phyloP scores from a whole-genome alignment of 2,329 filamentous ascomycete genomes.

The Diaporthe ilicicola region DNA sequence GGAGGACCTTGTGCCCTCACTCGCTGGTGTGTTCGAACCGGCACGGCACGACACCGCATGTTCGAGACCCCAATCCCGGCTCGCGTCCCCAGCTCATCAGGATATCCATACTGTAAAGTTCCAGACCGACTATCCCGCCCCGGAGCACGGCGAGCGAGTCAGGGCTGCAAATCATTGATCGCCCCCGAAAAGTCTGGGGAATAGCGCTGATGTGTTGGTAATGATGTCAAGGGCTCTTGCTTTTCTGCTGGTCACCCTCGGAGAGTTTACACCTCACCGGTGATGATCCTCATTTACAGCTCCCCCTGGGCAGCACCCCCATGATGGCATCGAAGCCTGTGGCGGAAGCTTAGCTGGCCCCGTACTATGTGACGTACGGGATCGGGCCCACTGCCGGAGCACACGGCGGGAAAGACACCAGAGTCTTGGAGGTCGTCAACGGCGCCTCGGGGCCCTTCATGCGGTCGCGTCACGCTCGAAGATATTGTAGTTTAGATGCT shows the following conservation, averaged over 20 bases:
- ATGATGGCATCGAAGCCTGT: slow-evolving; percentile 1
- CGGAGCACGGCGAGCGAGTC: slow-evolving; percentile 17
- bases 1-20: neutral
- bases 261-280: neutral
- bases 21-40: slow-evolving; percentile 13
- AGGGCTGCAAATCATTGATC: slow-evolving; percentile 12
- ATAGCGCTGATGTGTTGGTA: neutral
- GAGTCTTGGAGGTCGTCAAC: neutral
- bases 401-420: neutral
- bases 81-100: neutral
- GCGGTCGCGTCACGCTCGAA: neutral
- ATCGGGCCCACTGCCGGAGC: slow-evolving; percentile 6
- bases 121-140: slow-evolving; percentile 19
- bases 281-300: slow-evolving; percentile 18
- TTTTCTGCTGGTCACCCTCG: neutral
- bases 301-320: slow-evolving; percentile 3
- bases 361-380: slow-evolving; percentile 17
- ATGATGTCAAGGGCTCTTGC: slow-evolving; percentile 17
- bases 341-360: slow-evolving; percentile 8
- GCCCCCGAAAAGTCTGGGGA: slow-evolving; percentile 14
- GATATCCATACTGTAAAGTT: slow-evolving; percentile 13
- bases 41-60: slow-evolving; percentile 22
- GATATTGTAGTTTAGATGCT: neutral
- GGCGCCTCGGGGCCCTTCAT: slow-evolving; percentile 4
- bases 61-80: neutral